A percentile compares a stretch with the other conserved stretches of the same genome.
Evolutionary conservation across 78 protist genomes (phyloP).

Genomic region (Speleostelium caveatum): DNA sequence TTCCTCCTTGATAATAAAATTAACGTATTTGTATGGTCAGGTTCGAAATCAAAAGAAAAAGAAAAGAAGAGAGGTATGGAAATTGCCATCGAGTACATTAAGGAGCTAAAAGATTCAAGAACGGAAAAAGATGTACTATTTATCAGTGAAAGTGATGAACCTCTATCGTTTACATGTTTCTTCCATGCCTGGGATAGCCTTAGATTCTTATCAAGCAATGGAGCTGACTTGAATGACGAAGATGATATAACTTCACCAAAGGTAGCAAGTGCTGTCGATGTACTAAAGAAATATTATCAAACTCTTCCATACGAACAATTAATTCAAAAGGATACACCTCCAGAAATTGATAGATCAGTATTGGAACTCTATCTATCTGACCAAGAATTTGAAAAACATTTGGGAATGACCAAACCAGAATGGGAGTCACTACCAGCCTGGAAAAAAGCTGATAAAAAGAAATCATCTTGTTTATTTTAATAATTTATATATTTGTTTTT

Average conservation of each 20-base stretch:
- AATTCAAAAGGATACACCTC: conserved; percentile 64
- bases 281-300: conserved; percentile 67
- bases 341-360: conserved; percentile 70
- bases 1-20: conserved; percentile 33
- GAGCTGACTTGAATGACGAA: conserved; percentile 18
- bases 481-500: neutral
- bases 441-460: conserved; percentile 64
- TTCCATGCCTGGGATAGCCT: conserved; percentile 69
- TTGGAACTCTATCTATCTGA: conserved; percentile 74
- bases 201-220: conserved; percentile 13
- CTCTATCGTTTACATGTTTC: conserved; percentile 38
- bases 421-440: conserved; percentile 64
- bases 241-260: conserved; percentile 23
- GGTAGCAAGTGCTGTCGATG: conserved; percentile 14
- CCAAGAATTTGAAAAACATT: conserved; percentile 46
- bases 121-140: conserved; percentile 53
- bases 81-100: conserved; percentile 56
- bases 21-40: conserved; percentile 60
- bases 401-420: conserved; percentile 50
- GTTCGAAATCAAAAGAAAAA: conserved; percentile 55
- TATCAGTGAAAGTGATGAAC: conserved; percentile 60
- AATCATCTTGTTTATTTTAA: conserved; percentile 19
- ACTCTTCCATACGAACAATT: conserved; percentile 41
- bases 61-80: conserved; percentile 68
- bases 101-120: conserved; percentile 22